phyloP scores from a whole-genome alignment of 345 rosid species.

The Boechera divaricarpa region DNA sequence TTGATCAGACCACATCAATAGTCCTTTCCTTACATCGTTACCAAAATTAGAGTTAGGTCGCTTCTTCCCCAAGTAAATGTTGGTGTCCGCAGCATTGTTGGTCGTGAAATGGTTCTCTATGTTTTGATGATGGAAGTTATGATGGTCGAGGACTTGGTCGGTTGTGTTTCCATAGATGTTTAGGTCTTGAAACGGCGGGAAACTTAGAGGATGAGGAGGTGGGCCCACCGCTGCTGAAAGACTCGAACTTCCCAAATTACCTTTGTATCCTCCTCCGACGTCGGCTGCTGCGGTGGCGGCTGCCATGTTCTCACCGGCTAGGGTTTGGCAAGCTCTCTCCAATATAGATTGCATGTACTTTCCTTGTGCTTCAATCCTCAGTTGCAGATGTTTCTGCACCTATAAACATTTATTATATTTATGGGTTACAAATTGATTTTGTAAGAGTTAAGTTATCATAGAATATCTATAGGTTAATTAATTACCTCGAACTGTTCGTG shows the following conservation, averaged over 20 bases:
- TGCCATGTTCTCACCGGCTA: slow-evolving; percentile 73
- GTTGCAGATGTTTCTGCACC: slow-evolving; percentile 97
- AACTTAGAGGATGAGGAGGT: slow-evolving; percentile 56
- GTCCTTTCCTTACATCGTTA: slow-evolving; percentile 65
- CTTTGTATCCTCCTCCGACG: slow-evolving; percentile 52
- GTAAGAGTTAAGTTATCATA: background rate
- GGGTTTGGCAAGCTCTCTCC: slow-evolving; percentile 95
- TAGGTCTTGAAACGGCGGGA: slow-evolving; percentile 92
- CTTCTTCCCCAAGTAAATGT: slow-evolving; percentile 70
- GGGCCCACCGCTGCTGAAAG: slow-evolving; percentile 50
- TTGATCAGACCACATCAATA: slow-evolving; percentile 85
- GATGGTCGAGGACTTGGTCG: slow-evolving; percentile 62
- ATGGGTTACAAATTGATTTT: background rate
- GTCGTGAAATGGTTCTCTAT: slow-evolving; percentile 65
- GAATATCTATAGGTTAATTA: slow-evolving; percentile 9
- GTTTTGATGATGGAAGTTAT: slow-evolving; percentile 59
- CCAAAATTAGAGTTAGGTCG: slow-evolving; percentile 62
- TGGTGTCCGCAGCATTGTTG: slow-evolving; percentile 49
- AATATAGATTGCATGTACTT: slow-evolving; percentile 96
- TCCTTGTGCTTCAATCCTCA: slow-evolving; percentile 99
- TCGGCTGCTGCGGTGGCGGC: slow-evolving; percentile 47
- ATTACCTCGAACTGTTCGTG: slow-evolving; percentile 97
- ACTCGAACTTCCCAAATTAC: slow-evolving; percentile 56
- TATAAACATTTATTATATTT: slow-evolving; percentile 31
- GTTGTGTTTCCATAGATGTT: slow-evolving; percentile 73